Base-by-base conservation (phyloP, 139 green algal species). In the Chlorella vulgaris region DNA sequence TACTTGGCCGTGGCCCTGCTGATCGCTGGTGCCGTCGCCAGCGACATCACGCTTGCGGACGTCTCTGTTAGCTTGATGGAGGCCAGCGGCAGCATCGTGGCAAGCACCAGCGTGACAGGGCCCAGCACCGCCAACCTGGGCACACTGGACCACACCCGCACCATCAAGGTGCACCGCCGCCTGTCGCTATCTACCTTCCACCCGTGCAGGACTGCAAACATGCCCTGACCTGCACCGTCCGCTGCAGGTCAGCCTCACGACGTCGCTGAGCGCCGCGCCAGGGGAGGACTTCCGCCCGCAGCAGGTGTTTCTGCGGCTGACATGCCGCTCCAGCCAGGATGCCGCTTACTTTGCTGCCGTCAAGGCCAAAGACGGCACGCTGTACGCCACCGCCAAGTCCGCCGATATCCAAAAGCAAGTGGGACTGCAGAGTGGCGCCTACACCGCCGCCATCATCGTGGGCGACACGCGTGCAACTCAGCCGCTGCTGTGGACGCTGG, bases 351-450 rank as follows among this genome's bases (percentile, higher is more conserved):
- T 76, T 69, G 66, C 66, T 2, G 65, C 77, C 3, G n/a, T 58
- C 63, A 83, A 74, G 50, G 66, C 65, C 77, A 83, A 83, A 47
- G 77, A 69, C 26, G 77, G 77, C 47, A 42, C n/a, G 4, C 66
- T 83, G 8, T 68, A 65, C 1, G 47, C 67, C 6, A 60, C 77
- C n/a, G 50, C 66, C 33, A 83, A 67, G 38, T 53, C 67, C 4
- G 77, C 67, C 1, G 66, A 69, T 7, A 38, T 83, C 29, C 43
- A 68, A 22, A 76, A 83, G 50, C 77, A 83, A 65, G 62, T 76
- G 15, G 74, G 74, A n/a, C 28, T n/a, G 22, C 65, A 69, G 65
- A 36, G 33, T 19, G 65, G 66, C 65, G 33, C 28, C 28, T 76
- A 58, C 28, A 47, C 38, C 18, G 65, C 51, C 26, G 77, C 62